Evolutionary conservation across 331 rosid genomes (phyloP), one percentile per base, ranked within the genome.

Genomic region (Pyracantha coccinea): DNA sequence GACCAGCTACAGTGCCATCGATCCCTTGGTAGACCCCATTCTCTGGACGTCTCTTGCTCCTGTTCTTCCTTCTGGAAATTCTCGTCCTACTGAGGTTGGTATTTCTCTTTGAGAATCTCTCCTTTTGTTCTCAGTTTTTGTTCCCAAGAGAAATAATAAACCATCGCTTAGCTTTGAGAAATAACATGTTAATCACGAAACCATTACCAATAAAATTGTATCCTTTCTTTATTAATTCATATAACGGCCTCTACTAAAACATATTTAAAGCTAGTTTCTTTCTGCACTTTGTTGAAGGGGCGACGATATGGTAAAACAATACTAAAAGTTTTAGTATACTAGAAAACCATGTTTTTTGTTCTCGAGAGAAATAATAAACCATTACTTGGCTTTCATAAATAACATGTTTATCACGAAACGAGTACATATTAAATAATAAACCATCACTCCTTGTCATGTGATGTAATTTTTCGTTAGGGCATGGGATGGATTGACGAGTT

Each of bases 41-140:
- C 90, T 88, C 21, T 95, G 98, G 98, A 83, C 99, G 7, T 86
- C 99, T 75, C 91, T 92, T 75, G 89, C 81, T 74, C 96, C 99
- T 17, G 87, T 85, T 68, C 90, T 90, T 83, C 92, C 97, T 53
- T 72, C 89, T 12, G 92, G 87, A 63, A 83, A 84, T 82, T 65
- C 93, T 80, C 91, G 91, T 54, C 31, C 89, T 23, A 67, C 90
- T 1, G 96, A 95, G 99, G 99, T 95, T 80, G 85, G 99, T 85
- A 63, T 20, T 79, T 59, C 21, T 10, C 8, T 11, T 19, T 5
- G 12, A 65, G 28, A 33, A 11, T 20, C 54, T 60, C 23, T 55
- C 33, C 44, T 21, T 45, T 41, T 50, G 5, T 29, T 47, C 14
- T 23, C 14, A 7, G 2, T 14, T 45, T 47, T 16, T 16, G 0